These are phyloP conservation scores for Aspergillus olivimuriae DNA, from an alignment of 495 filamentous ascomycete species.

Conservation along the genomic window DNA sequence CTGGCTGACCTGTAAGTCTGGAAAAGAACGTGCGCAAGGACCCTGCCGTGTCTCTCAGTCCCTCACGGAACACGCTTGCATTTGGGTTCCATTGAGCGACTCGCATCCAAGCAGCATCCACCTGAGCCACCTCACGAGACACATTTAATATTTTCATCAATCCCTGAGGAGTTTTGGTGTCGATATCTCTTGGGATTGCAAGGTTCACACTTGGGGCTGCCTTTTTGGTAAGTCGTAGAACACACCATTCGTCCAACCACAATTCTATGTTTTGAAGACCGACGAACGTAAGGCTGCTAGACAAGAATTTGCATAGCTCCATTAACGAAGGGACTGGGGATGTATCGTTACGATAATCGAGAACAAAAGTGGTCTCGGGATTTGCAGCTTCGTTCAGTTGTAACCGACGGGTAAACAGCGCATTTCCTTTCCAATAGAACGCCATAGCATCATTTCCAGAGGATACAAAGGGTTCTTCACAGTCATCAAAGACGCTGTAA, in stretches of 20 bases:
- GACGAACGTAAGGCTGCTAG: constrained; percentile 95
- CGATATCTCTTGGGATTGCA: constrained; percentile 70
- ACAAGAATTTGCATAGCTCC: constrained; percentile 82
- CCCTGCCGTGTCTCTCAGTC: constrained; percentile 38
- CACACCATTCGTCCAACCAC: constrained; percentile 78
- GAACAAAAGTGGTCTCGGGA: constrained; percentile 77
- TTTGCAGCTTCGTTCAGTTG: constrained; percentile 58
- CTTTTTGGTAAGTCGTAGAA: constrained; percentile 76
- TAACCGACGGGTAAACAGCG: constrained; percentile 79
- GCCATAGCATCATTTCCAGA: constrained; percentile 91
- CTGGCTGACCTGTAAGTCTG: constrained; percentile 47
- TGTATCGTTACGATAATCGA: constrained; percentile 83
- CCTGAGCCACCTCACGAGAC: constrained; percentile 74
- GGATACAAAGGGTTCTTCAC: constrained; percentile 92
- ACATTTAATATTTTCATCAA: constrained; percentile 75
- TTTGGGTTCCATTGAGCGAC: constrained; percentile 75
- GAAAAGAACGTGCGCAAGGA: constrained; percentile 79
- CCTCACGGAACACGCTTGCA: constrained; percentile 34
- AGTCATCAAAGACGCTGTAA: constrained; percentile 97
- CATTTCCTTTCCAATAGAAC: constrained; percentile 98
- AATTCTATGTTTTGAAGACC: constrained; percentile 81
- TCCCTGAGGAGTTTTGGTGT: constrained; percentile 72
- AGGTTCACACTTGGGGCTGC: constrained; percentile 66
- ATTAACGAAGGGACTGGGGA: constrained; percentile 80
- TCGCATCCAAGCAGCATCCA: constrained; percentile 88